Evolutionary conservation across 73 alveolate genomes (phyloP), one percentile per base, ranked within the genome.

Genomic region (Stentor roeselii): DNA sequence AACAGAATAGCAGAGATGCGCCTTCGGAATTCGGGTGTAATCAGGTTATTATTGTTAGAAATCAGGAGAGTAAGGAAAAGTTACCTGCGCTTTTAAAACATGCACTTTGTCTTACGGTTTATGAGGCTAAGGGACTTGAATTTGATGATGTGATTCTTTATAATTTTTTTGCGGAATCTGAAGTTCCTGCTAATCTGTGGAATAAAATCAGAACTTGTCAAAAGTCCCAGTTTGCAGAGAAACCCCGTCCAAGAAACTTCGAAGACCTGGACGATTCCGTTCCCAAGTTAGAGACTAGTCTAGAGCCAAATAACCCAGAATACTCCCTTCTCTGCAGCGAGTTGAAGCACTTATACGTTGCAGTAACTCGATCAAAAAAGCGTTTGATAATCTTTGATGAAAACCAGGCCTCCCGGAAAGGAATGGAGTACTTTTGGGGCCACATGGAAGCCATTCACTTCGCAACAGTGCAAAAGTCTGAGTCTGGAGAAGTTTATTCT

Each of bases 341-440:
- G 80, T 85, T 95, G 11, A 95, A 95, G 85, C 89, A 88, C 82
- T 82, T 95, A 4, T 95, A 95, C 85, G 97, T 93, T 34, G 96
- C 98, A 27, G 86, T 95, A 36, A 95, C 99, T 50, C 78, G 99
- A 59, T 96, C 99, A 0, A 93, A 92, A 89, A 41, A 87, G 31
- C 86, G 99, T 76, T 87, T 95, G 42, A 78, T 95, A 3, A 93
- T 95, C 41, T 95, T 82, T 87, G 98, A 95, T 76, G 93, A 90
- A 59, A 85, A 90, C 38, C 87, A 80, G 15, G 88, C 75, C 59
- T 78, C 60, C 3, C 92, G 97, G 88, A 78, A 67, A 76, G 82
- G 90, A 1, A 60, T 92, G 32, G 75, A 86, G 60, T 42, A 76
- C 58, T 78, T 82, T 75, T 95, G 97, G 97, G 84, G 82, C 37